Evolutionary conservation across 768 basidiomycete species (phyloP), one percentile per base, ranked within the genome.

Genomic region (Lentinula sp.): DNA sequence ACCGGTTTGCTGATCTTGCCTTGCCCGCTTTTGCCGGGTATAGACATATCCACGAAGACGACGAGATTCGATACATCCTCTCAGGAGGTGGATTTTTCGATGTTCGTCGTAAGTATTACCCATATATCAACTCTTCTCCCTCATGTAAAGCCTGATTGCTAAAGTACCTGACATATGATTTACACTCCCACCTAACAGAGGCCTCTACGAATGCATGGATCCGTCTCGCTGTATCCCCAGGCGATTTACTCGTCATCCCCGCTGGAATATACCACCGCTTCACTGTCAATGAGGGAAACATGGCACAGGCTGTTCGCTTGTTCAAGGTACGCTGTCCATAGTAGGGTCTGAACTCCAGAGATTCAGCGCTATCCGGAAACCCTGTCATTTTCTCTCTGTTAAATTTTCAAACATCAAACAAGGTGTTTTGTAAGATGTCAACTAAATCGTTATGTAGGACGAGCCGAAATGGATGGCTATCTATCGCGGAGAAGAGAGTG

Each of bases 1-100:
- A 23, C 3, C 3, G 28, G 28, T 28, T 28, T 28, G 28, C 28
- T 28, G 28, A 28, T 28, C 28, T 28, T 28, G 28, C 28, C 28
- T 28, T 32, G 28, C 37, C 42, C 45, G 18, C 12, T 39, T 16
- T 2, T 2, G 4, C 20, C 6, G 28, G 12, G 20, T 15, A 9
- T n/a, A 92, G 91, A 67, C 94, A 97, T 67, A 82, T 98, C 79
- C 95, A 97, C 67, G 93, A 97, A 72, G 95, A 97, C 67, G 95
- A 98, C 68, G 95, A 98, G 74, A 96, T 95, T 68, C 81, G 95
- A 7, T 98, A 91, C 67, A 85, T 95, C 66, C 79, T 93, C 43
- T 78, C 81, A 0, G 95, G 95, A n/a, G 85, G 84, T 41, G 95
- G 93, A 0, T 98, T 86, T 79, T 98, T 97, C 69, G 95, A 98